phyloP scores from a whole-genome alignment of 352 stramenopile species.

The Thalassiosira livingstoniorum region DNA sequence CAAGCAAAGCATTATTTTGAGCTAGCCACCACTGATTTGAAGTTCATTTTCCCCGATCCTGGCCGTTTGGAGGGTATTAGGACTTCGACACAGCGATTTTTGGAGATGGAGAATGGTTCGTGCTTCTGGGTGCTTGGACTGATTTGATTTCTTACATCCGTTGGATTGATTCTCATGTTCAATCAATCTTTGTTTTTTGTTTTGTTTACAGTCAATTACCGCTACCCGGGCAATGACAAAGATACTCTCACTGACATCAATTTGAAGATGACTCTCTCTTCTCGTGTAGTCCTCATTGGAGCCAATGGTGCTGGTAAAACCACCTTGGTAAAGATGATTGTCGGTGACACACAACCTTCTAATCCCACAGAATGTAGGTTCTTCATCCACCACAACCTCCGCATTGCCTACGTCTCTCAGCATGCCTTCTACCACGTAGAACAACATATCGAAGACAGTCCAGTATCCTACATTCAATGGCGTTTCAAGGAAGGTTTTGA shows the following conservation, averaged over 20 bases:
- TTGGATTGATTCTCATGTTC: neutral
- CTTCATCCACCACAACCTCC: conserved; percentile 85
- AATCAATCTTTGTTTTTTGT: neutral
- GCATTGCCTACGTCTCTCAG: conserved; percentile 96
- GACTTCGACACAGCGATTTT: conserved; percentile 91
- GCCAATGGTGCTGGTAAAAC: conserved; percentile 90
- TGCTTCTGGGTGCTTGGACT: neutral
- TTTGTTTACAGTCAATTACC: conserved; percentile 83
- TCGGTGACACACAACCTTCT: conserved; percentile 84
- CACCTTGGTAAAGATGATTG: conserved; percentile 94
- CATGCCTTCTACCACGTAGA: conserved; percentile 98
- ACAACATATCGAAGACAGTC: conserved; percentile 93
- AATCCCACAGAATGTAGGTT: conserved; percentile 67
- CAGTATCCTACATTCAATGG: conserved; percentile 98
- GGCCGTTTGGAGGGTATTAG: conserved; percentile 91
- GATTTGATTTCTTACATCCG: neutral
- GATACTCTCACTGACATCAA: conserved; percentile 88
- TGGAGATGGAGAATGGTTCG: conserved; percentile 88
- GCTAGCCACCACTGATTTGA: conserved; percentile 86
- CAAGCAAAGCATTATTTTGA: conserved; percentile 95
- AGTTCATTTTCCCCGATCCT: conserved; percentile 91
- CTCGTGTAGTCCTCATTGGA: conserved; percentile 91
- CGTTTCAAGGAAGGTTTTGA: conserved; percentile 95
- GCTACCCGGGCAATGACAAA: conserved; percentile 87
- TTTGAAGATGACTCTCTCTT: conserved; percentile 91